Evolutionary conservation across 805 yeast species (phyloP).

Genomic region (Saturnispora gosingensis): DNA sequence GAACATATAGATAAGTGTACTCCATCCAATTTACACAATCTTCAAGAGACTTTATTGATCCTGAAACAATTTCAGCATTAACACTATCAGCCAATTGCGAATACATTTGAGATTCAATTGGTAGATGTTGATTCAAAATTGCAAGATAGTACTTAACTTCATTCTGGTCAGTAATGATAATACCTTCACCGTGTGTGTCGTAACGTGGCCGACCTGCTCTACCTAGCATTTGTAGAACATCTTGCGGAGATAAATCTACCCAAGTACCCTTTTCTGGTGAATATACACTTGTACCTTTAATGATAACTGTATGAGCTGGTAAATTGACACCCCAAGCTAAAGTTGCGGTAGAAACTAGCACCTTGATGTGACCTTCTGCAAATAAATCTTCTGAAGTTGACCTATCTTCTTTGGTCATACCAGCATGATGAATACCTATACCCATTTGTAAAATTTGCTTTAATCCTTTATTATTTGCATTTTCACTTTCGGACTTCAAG

Average conservation of each 20-base stretch:
- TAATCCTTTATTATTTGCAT: slow-evolving; percentile 43
- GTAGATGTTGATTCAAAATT: slow-evolving; percentile 80
- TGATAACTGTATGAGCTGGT: slow-evolving; percentile 91
- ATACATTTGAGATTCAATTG: slow-evolving; percentile 84
- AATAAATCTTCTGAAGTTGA: slow-evolving; percentile 74
- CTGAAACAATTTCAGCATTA: slow-evolving; percentile 81
- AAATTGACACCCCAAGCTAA: slow-evolving; percentile 96
- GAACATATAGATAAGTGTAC: slow-evolving; percentile 64
- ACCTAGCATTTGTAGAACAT: slow-evolving; percentile 93
- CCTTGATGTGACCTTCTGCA: slow-evolving; percentile 79
- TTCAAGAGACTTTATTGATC: slow-evolving; percentile 46
- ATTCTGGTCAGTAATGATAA: slow-evolving; percentile 78
- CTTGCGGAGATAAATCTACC: slow-evolving; percentile 91
- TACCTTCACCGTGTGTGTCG: slow-evolving; percentile 89
- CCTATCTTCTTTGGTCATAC: slow-evolving; percentile 64
- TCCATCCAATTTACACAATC: slow-evolving; percentile 80
- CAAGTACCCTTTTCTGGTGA: slow-evolving; percentile 85
- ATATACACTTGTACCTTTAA: slow-evolving; percentile 89
- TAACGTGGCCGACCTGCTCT: slow-evolving; percentile 96
- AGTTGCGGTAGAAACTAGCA: slow-evolving; percentile 84
- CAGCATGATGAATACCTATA: slow-evolving; percentile 90
- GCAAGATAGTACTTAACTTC: slow-evolving; percentile 86
- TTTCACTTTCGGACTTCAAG: slow-evolving; percentile 52
- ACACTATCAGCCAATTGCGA: slow-evolving; percentile 59
- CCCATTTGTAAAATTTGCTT: slow-evolving; percentile 59